Evolutionary conservation across 2,329 filamentous ascomycete species (phyloP).

Genomic region (Epichloe coenophiala): DNA sequence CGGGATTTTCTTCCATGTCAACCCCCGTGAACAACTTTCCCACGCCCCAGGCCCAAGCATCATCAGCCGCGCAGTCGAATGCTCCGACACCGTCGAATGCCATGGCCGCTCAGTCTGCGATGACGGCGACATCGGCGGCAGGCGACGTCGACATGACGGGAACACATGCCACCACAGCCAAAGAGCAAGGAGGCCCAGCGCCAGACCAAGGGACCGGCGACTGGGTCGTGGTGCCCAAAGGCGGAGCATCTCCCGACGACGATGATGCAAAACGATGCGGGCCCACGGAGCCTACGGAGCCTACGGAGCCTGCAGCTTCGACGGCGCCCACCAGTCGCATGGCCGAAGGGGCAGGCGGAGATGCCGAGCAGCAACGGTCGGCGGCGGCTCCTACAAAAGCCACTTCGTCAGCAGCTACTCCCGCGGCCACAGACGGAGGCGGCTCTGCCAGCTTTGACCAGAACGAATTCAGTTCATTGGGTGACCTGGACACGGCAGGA

Average conservation of each 20-base stretch:
- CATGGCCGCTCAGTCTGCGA: slow-evolving; percentile 3
- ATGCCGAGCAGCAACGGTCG: slow-evolving; percentile 10
- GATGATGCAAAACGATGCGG: slow-evolving; percentile 7
- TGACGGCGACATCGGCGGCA: slow-evolving; percentile 6
- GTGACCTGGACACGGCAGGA: slow-evolving; percentile 55
- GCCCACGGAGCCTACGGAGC: neutral
- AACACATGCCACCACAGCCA: slow-evolving; percentile 23
- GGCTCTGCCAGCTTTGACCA: slow-evolving; percentile 35
- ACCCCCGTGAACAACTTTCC: slow-evolving; percentile 49
- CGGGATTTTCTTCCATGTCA: slow-evolving; percentile 43
- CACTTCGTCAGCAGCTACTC: slow-evolving; percentile 30
- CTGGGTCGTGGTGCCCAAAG: slow-evolving; percentile 64
- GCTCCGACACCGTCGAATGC: slow-evolving; percentile 41
- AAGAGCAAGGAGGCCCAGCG: slow-evolving; percentile 24
- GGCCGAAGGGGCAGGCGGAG: neutral
- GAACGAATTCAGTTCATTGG: slow-evolving; percentile 50
- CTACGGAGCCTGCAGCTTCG: neutral
- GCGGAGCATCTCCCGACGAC: slow-evolving; percentile 31
- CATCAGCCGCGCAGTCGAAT: slow-evolving; percentile 42
- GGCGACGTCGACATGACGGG: slow-evolving; percentile 39
- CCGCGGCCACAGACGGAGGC: slow-evolving; percentile 26
- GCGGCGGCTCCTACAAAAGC: slow-evolving; percentile 19
- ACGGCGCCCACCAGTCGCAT: neutral
- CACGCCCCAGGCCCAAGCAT: slow-evolving; percentile 46
- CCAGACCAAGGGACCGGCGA: slow-evolving; percentile 43